Evolutionary conservation across 208 protist species (phyloP).

Genomic region (Leishmania braziliensis): DNA sequence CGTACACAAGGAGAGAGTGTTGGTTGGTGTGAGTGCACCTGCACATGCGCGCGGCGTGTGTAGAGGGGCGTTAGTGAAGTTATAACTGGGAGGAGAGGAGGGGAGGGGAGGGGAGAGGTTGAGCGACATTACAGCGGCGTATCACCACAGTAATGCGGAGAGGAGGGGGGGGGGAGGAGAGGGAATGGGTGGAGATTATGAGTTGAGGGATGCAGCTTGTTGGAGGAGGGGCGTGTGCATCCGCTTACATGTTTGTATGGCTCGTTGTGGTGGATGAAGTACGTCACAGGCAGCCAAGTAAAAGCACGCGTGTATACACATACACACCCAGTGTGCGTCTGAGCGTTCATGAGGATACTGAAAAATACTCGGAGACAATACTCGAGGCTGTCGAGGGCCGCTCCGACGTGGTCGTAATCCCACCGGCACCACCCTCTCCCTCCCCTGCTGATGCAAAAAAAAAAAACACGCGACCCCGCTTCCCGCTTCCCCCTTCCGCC

Average conservation of each 20-base stretch:
- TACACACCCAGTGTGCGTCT: background rate
- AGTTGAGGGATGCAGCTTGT: background rate
- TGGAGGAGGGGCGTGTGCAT: background rate
- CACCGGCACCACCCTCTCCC: background rate
- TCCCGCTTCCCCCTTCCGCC: too few species aligned
- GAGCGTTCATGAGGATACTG: background rate
- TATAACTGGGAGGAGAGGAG: background rate
- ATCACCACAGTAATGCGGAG: background rate
- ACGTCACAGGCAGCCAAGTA: background rate
- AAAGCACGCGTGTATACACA: background rate
- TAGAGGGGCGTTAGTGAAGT: background rate
- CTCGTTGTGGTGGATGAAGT: background rate
- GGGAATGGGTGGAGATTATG: background rate
- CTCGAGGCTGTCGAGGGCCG: background rate
- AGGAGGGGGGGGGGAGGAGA: background rate
- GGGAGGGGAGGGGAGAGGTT: background rate
- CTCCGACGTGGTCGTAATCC: background rate
- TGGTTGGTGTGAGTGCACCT: background rate
- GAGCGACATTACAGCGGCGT: background rate
- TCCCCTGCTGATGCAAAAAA: too few species aligned
- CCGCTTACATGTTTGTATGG: background rate
- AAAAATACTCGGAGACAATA: background rate
- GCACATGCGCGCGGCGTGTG: background rate
- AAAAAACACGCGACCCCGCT: too few species aligned
- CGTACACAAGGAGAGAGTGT: too few species aligned